Conservation (phyloP, 179 eudicot genomes). For the Vitellaria paradoxa region DNA sequence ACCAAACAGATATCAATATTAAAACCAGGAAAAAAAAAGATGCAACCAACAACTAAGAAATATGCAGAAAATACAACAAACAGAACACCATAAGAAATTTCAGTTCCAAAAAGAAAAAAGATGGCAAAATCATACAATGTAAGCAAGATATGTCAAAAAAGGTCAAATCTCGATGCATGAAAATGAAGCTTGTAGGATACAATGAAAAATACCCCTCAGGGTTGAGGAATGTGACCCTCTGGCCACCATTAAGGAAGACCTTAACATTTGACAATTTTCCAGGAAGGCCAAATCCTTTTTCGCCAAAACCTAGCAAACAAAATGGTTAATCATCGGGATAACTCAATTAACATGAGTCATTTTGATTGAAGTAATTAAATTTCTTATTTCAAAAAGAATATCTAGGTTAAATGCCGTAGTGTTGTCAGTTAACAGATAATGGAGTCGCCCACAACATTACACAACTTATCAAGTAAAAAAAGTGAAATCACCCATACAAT, state of each 20-base stretch:
- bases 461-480: no score
- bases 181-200: constrained; percentile 59
- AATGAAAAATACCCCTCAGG: constrained; percentile 98
- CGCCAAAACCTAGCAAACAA: constrained; percentile 38
- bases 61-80: neutral
- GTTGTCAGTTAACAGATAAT: no score
- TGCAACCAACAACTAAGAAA: neutral
- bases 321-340: constrained; percentile 12
- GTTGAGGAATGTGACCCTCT: constrained; percentile 74
- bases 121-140: neutral
- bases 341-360: neutral
- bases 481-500: no score
- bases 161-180: neutral
- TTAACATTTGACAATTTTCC: constrained; percentile 67
- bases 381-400: no score
- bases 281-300: constrained; percentile 61
- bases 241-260: constrained; percentile 90
- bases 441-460: no score
- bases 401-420: no score
- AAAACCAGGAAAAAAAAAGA: neutral
- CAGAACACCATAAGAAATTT: neutral
- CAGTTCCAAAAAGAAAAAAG: neutral
- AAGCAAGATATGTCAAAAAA: neutral
- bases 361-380: neutral
- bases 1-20: neutral